phyloP scores from a whole-genome alignment of 2,329 filamentous ascomycete species.

The Colletotrichum incanum region DNA sequence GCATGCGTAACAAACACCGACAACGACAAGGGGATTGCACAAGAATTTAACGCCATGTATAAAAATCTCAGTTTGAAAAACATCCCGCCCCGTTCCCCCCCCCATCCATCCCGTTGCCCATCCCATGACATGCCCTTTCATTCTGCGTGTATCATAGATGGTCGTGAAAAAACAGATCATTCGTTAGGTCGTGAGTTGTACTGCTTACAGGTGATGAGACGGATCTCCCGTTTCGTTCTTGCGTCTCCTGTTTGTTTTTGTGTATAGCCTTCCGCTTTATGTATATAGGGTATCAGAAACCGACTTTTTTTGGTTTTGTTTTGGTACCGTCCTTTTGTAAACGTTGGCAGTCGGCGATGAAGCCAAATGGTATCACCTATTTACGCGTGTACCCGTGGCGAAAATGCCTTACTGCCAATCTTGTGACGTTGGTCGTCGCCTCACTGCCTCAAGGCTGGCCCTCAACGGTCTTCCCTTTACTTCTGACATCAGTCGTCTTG shows the following conservation, averaged over 20 bases:
- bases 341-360: background rate
- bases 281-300: conserved; percentile 29
- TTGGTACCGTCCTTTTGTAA: conserved; percentile 17
- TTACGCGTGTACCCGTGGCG: background rate
- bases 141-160: conserved; percentile 20
- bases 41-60: background rate
- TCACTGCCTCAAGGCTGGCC: conserved; percentile 28
- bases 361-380: background rate
- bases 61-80: conserved; percentile 12
- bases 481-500: conserved; percentile 51
- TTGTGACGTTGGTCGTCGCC: background rate
- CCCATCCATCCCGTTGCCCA: background rate
- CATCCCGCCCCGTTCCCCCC: background rate
- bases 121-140: background rate
- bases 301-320: conserved; percentile 9
- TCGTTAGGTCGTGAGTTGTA: conserved; percentile 33
- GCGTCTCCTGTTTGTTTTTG: conserved; percentile 24
- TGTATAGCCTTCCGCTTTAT: conserved; percentile 36
- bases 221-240: background rate
- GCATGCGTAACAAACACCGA: background rate
- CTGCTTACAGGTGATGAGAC: conserved; percentile 26
- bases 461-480: conserved; percentile 55
- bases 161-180: conserved; percentile 13
- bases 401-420: background rate
- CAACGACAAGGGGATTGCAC: background rate